phyloP scores from a whole-genome alignment of 805 yeast species.

The Lachancea quebecensis region DNA sequence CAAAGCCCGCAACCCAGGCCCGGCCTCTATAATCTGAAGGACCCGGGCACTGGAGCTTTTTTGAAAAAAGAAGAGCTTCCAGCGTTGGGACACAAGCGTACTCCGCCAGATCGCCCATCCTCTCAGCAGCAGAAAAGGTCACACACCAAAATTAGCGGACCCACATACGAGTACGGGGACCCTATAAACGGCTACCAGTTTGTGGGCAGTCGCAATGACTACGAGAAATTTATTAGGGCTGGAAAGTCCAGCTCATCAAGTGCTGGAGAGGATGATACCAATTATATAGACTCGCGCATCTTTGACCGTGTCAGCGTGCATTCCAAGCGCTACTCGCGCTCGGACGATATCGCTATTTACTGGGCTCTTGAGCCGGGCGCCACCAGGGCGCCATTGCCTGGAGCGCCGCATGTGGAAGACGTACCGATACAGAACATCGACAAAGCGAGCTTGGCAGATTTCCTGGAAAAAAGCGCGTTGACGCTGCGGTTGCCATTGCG shows the following conservation, averaged over 20 bases:
- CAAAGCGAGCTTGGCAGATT: not conserved
- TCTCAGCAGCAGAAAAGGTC: not conserved
- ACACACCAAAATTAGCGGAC: not conserved
- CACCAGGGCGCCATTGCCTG: not conserved
- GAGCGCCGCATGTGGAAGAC: conserved; percentile 1
- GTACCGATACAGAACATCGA: conserved; percentile 1
- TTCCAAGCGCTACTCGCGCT: not conserved
- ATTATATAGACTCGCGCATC: not conserved
- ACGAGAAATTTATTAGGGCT: not conserved
- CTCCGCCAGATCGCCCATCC: not conserved
- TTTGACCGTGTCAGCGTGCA: not conserved
- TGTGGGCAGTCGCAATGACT: conserved; percentile 3
- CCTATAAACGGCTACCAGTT: conserved; percentile 6
- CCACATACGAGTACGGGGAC: conserved; percentile 6
- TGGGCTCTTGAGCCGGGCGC: not conserved
- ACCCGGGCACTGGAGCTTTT: no score
- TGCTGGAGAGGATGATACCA: not conserved
- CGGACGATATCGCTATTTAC: not conserved
- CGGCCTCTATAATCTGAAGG: no score
- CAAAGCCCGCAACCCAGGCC: no score
- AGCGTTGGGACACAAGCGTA: not conserved
- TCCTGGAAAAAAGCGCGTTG: not conserved
- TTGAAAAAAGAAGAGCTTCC: no score
- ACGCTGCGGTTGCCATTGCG: not conserved
- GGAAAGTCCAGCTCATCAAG: not conserved